Evolutionary conservation across 805 yeast species (phyloP), one percentile per base, ranked within the genome.

Genomic region (Cyberlindnera maritima): DNA sequence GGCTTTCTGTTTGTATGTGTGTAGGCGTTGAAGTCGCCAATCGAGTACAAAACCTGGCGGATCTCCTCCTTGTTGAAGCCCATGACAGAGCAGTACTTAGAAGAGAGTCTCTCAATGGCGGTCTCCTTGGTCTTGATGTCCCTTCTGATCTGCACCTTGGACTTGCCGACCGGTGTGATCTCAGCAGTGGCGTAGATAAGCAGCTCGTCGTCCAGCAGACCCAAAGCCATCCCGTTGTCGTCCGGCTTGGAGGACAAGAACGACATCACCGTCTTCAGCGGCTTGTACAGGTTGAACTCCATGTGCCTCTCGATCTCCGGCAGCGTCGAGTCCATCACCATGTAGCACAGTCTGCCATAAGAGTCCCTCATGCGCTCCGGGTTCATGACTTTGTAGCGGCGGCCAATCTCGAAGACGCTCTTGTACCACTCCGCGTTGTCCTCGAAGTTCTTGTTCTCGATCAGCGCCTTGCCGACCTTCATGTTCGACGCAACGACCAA

Each of bases 361-460:
- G 81, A 81, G 57, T 83, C 87, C 51, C 90, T 74, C 87, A 87
- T 82, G 56, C 80, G 75, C 55, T 86, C 90, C 0, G 95, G 95
- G 58, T 86, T 86, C 90, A 86, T 83, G 56, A 87, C 81, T 61
- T 86, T 86, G 67, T 86, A 86, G 37, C 94, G 72, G 57, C 94
- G 72, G 20, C 94, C 94, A 50, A 86, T 79, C 65, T 86, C 94
- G 62, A 86, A 86, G 8, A 86, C 69, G 36, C 65, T 67, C 59
- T 85, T 75, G 62, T 80, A 86, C 90, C 91, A 87, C 29, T 77
- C 80, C 3, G 85, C 82, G 61, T 85, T 83, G 49, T 81, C 82
- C 37, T 76, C 71, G 56, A 85, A 86, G 54, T 83, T 82, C 59
- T 81, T 83, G 60, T 82, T 77, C 47, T 82, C 79, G 38, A 85